Conservation (phyloP, 345 rosid genomes). For the Citrus maxima region DNA sequence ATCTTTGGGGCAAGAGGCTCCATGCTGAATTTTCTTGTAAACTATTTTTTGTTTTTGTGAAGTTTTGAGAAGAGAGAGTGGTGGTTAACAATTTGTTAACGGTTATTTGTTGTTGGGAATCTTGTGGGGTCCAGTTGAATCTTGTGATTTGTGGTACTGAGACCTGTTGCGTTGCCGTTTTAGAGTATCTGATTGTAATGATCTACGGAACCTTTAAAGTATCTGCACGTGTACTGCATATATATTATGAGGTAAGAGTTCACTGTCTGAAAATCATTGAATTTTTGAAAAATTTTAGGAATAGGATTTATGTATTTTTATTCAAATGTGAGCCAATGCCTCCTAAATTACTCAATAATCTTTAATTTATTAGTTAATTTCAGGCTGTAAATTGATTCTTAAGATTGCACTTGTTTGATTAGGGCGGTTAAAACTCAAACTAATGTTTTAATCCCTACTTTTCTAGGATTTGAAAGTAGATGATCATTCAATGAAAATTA, state of each 20-base stretch:
- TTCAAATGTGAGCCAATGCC: too few species aligned
- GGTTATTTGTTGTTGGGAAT: slow-evolving; percentile 27
- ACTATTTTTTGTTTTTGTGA: neutral
- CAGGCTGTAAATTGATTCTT: too few species aligned
- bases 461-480: too few species aligned
- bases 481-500: too few species aligned
- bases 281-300: too few species aligned
- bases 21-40: slow-evolving; percentile 22
- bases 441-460: too few species aligned
- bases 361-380: too few species aligned
- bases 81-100: slow-evolving; percentile 18
- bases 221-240: neutral
- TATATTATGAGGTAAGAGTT: neutral
- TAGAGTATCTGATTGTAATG: neutral
- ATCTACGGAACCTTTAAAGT: neutral
- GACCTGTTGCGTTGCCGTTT: slow-evolving; percentile 38
- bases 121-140: slow-evolving; percentile 44
- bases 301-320: too few species aligned
- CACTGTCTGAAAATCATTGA: neutral
- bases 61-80: neutral
- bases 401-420: too few species aligned
- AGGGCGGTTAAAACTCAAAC: too few species aligned
- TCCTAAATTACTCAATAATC: too few species aligned
- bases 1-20: slow-evolving; percentile 28
- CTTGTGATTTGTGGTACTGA: slow-evolving; percentile 40